Evolutionary conservation across 2,329 filamentous ascomycete species (phyloP).

Genomic region (Lasiodiplodia sp.): DNA sequence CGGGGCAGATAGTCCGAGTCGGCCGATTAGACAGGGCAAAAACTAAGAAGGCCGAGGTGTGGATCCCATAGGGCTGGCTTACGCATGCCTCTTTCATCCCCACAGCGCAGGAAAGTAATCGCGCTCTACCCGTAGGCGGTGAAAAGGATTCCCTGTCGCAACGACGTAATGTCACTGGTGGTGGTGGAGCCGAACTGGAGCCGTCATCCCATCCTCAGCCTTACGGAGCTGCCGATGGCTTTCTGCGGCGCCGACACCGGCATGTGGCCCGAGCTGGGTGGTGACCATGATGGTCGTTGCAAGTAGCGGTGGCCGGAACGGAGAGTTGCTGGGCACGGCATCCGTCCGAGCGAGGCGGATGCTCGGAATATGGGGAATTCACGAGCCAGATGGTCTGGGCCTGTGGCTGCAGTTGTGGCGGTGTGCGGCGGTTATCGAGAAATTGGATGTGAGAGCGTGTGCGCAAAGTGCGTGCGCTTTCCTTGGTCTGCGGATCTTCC

Average conservation of each 20-base stretch:
- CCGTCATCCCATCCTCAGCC: not conserved
- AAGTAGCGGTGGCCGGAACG: constrained; percentile 6
- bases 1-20: not conserved
- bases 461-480: not conserved
- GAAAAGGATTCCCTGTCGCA: not conserved
- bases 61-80: not conserved
- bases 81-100: not conserved
- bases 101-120: not conserved
- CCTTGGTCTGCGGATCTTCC: not conserved
- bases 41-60: not conserved
- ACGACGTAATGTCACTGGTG: not conserved
- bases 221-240: constrained; percentile 6
- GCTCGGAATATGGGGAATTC: constrained; percentile 7
- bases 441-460: not conserved
- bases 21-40: not conserved
- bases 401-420: constrained; percentile 15
- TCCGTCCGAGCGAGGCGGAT: not conserved
- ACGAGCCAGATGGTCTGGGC: not conserved
- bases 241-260: not conserved
- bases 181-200: not conserved
- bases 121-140: constrained; percentile 1
- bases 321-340: not conserved
- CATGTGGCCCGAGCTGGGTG: not conserved
- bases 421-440: not conserved
- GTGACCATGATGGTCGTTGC: not conserved